phyloP scores from a whole-genome alignment of 2,329 filamentous ascomycete genomes.

The Fusarium heterosporum region DNA sequence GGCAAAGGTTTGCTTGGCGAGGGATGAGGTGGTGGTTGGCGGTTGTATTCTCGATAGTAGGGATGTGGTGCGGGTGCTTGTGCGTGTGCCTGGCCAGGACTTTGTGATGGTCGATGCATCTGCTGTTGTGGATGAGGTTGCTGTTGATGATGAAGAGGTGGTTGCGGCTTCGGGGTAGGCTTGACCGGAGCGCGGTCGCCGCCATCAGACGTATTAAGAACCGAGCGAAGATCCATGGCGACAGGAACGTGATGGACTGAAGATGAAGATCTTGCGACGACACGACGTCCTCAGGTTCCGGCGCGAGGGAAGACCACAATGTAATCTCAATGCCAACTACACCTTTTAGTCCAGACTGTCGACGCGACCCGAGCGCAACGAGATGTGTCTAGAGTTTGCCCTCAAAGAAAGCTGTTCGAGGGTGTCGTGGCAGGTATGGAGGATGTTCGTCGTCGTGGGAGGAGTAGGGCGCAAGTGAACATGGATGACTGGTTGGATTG shows the following conservation, averaged over 20 bases:
- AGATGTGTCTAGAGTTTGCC: not conserved
- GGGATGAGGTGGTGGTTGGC: conserved; percentile 59
- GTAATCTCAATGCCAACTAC: conserved; percentile 38
- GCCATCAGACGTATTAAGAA: conserved; percentile 66
- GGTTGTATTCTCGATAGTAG: conserved; percentile 65
- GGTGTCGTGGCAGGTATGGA: conserved; percentile 27
- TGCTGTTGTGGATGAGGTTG: conserved; percentile 51
- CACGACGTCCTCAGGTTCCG: conserved; percentile 28
- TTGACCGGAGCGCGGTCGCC: conserved; percentile 55
- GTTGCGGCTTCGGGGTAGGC: conserved; percentile 50
- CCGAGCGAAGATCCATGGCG: conserved; percentile 64
- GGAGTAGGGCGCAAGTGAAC: conserved; percentile 46
- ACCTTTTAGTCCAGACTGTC: conserved; percentile 33
- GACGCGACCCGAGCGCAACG: conserved; percentile 40
- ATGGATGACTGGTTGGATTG: conserved; percentile 45
- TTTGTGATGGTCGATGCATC: conserved; percentile 57
- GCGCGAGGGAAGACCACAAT: conserved; percentile 38
- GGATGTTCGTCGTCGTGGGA: conserved; percentile 43
- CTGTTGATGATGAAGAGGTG: conserved; percentile 51
- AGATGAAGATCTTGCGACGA: conserved; percentile 32
- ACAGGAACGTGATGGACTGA: conserved; percentile 1
- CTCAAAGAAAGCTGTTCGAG: conserved; percentile 14
- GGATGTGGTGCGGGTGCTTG: conserved; percentile 39
- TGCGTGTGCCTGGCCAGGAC: conserved; percentile 46
- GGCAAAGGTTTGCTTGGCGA: conserved; percentile 61